These are phyloP conservation scores for Globisporangium spinosum DNA, from an alignment of 352 stramenopile genomes.

Conservation along the genomic window DNA sequence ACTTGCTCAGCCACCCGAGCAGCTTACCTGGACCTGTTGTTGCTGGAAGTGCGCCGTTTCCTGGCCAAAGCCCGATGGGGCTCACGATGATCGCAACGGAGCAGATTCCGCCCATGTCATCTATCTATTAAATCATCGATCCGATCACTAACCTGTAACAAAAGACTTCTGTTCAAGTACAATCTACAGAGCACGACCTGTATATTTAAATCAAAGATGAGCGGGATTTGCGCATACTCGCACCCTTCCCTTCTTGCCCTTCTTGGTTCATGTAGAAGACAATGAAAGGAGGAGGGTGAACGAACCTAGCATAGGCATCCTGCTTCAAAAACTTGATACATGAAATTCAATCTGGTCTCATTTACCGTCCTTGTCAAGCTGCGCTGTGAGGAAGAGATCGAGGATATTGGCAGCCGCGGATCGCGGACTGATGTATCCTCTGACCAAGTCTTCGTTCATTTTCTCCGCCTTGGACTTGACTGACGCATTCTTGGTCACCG, in stretches of 20 bases:
- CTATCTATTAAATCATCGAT: slow-evolving; percentile 44
- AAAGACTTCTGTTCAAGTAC: slow-evolving; percentile 17
- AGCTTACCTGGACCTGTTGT: slow-evolving; percentile 1
- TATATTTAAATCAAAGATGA: background rate
- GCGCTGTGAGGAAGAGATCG: slow-evolving; percentile 57
- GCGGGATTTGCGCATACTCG: background rate
- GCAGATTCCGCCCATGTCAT: slow-evolving; percentile 44
- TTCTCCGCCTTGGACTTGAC: slow-evolving; percentile 47
- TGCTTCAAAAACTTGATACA: background rate
- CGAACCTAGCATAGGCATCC: background rate
- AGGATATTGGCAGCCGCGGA: slow-evolving; percentile 57
- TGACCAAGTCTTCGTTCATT: slow-evolving; percentile 59
- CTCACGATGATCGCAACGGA: slow-evolving; percentile 55
- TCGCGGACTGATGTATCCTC: slow-evolving; percentile 61
- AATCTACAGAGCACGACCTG: background rate
- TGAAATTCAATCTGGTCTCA: background rate
- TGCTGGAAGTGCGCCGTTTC: slow-evolving; percentile 11
- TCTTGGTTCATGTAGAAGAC: background rate
- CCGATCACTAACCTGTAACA: slow-evolving; percentile 8
- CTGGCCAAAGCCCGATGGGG: slow-evolving; percentile 24
- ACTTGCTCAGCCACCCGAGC: slow-evolving; percentile 18
- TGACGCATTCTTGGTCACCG: slow-evolving; percentile 40
- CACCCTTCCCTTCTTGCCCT: background rate
- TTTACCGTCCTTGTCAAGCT: slow-evolving; percentile 26
- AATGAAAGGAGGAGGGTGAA: background rate